Percentiles rank a stretch among this genome's conserved stretches.
These are phyloP conservation scores for Nepenthes gracilis DNA, from an alignment of 148 eudicot species.

Conservation along the genomic window DNA sequence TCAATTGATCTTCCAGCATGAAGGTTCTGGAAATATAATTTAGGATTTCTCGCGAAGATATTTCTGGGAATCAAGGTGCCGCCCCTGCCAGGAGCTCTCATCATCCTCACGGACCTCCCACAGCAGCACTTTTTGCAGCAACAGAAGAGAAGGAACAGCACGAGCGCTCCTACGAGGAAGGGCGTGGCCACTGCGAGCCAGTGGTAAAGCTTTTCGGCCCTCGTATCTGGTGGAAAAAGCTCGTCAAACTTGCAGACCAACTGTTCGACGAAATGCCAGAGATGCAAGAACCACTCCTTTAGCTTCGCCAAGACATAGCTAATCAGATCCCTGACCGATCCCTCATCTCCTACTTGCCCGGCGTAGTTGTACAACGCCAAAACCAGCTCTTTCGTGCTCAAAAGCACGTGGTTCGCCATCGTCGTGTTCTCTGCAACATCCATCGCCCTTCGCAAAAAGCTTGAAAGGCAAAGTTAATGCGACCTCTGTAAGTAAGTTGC, in stretches of 20 bases:
- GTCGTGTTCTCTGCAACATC: too few species aligned
- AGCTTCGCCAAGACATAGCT: not conserved
- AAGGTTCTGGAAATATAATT: conserved; percentile 6
- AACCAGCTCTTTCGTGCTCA: not conserved
- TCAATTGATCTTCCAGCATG: not conserved
- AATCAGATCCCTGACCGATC: not conserved
- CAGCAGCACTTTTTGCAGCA: conserved; percentile 6
- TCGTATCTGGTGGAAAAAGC: conserved; percentile 25
- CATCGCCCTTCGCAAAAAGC: too few species aligned
- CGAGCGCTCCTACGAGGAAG: conserved; percentile 9
- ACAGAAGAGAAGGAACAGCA: conserved; percentile 2
- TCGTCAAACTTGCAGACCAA: conserved; percentile 9
- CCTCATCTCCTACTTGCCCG: not conserved
- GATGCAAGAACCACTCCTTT: not conserved
- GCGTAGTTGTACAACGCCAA: not conserved
- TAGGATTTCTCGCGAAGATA: conserved; percentile 11
- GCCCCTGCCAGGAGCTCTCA: conserved; percentile 18
- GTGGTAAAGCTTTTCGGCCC: conserved; percentile 12
- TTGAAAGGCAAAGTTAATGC: too few species aligned
- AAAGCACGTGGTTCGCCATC: not conserved
- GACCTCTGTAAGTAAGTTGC: too few species aligned
- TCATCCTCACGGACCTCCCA: conserved; percentile 10
- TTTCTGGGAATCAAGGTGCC: conserved; percentile 4
- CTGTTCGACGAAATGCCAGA: not conserved
- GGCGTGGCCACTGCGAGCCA: conserved; percentile 21